Base-by-base conservation (phyloP, 441 rosid genomes). In the Adansonia gregorii region DNA sequence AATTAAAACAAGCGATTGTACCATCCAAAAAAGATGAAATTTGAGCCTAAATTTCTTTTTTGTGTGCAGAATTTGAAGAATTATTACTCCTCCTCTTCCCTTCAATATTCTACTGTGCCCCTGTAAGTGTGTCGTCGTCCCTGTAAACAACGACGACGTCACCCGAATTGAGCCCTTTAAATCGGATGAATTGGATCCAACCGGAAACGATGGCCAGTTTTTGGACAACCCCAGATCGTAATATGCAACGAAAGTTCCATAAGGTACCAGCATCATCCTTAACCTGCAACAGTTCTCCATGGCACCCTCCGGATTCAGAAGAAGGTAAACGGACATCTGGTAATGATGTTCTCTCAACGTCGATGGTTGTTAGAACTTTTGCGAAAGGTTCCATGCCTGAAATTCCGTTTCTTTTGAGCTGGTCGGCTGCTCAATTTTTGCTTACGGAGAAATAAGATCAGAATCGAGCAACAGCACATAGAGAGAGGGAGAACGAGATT, bases 311-410 rank as follows among this genome's bases (percentile, higher is more conserved):
- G 59, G 22, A 70, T 8, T 4, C 14, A 15, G 24, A 22, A 0
- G 9, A 27, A 51, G 60, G 60, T 15, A 51, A 8, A 22, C 60
- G 27, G 14, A 20, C 8, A 15, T 27, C 8, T 51, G 74, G 43
- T 24, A 27, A 0, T 1, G 17, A 51, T 65, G 68, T 80, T 76
- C 79, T 71, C 67, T 64, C 63, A 2, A 76, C 9, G 55, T 80
- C 82, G n/a, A 2, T 46, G 14, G n/a, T 61, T 9, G 54, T 54
- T 8, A 80, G 76, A 7, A 54, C 58, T n/a, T 70, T 80, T 0
- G 8, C 0, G 61, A 76, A 71, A 24, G 58, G 2, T 11, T 5
- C 60, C 79, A 76, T 76, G 2, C 9, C 9, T 59, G 2, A 48
- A 11, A 8, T 3, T 22, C 10, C 10, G 5, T 11, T 60, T 22